Evolutionary conservation across 1,139 yeast species (phyloP).

Genomic region (Arxiozyma telluris): DNA sequence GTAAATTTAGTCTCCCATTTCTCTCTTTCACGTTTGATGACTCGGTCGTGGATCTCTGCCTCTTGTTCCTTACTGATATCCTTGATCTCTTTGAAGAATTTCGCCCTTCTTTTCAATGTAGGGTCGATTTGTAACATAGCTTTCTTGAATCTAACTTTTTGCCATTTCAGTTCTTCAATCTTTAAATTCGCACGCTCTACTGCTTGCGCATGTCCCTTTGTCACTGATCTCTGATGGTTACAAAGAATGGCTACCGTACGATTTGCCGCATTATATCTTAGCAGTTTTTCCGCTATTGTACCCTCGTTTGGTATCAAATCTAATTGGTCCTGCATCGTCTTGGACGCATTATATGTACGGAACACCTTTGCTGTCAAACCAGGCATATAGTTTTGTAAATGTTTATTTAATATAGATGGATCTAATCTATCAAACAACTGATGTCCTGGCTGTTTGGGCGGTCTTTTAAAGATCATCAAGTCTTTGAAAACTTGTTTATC

Average conservation of each 20-base stretch:
- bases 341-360: slow-evolving; percentile 95
- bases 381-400: slow-evolving; percentile 81
- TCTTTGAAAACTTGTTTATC: slow-evolving; percentile 85
- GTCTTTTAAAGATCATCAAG: slow-evolving; percentile 73
- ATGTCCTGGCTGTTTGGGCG: slow-evolving; percentile 86
- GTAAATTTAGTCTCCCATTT: slow-evolving; percentile 55
- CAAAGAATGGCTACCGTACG: slow-evolving; percentile 91
- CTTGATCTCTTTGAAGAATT: slow-evolving; percentile 61
- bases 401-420: slow-evolving; percentile 75
- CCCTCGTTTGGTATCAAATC: slow-evolving; percentile 78
- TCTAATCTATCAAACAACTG: slow-evolving; percentile 84
- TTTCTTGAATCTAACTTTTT: slow-evolving; percentile 61
- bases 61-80: slow-evolving; percentile 62
- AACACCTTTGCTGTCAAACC: slow-evolving; percentile 94
- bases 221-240: slow-evolving; percentile 92
- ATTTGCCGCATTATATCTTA: slow-evolving; percentile 87
- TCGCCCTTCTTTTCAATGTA: slow-evolving; percentile 42
- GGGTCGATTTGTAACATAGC: slow-evolving; percentile 64
- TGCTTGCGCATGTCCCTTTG: slow-evolving; percentile 72
- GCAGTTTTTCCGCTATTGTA: slow-evolving; percentile 77
- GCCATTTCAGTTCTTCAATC: slow-evolving; percentile 77
- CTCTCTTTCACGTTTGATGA: slow-evolving; percentile 52
- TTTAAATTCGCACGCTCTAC: slow-evolving; percentile 72
- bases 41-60: slow-evolving; percentile 44
- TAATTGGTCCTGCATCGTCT: slow-evolving; percentile 91